Evolutionary conservation across 768 basidiomycete species (phyloP), one percentile per base, ranked within the genome.

Genomic region (Steccherinum ochraceum): DNA sequence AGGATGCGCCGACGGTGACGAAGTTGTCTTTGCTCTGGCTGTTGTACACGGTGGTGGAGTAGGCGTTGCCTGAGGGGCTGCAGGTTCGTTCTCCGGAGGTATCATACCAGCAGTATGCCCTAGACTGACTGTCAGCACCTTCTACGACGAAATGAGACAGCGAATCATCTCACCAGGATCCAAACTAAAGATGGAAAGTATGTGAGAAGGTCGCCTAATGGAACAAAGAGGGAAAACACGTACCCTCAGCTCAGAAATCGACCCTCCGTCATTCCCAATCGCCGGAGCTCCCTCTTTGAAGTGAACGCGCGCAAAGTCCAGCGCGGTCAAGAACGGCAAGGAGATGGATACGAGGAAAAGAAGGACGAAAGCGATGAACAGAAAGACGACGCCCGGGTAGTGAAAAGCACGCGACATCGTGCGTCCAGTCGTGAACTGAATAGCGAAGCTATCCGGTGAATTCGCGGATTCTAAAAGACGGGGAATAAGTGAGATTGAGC

Each of bases 321-420:
- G 69, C 0, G 75, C 78, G 18, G 81, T 72, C 19, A 90, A 71
- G 67, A 69, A 81, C 1, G 89, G 88, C 2, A 89, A 69, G 13
- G 87, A 89, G 45, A 90, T 73, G 12, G 86, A 81, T 25, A 81
- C 77, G 55, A 89, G 68, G 61, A 89, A 70, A 57, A 76, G 77
- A 54, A 89, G 76, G 1, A 84, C 74, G 52, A 88, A 76, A 23
- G 88, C 86, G 41, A 64, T 67, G 58, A 79, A 69, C 48, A 88
- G 67, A 57, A 80, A 73, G 56, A 80, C 64, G 30, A 78, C 58
- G 25, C 80, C 83, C 2, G 83, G 81, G 53, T 88, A 70, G 60
- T 82, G 83, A 68, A 84, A 80, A 21, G 66, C 58, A 54, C 80
- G 74, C 19, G 70, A 46, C 19, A 54, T 54, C 74, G 75, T 78